Percentiles rank a stretch among this genome's conserved stretches.
These are phyloP conservation scores for Coelastrella sp. DNA, from an alignment of 139 green algal species.

Conservation along the genomic window DNA sequence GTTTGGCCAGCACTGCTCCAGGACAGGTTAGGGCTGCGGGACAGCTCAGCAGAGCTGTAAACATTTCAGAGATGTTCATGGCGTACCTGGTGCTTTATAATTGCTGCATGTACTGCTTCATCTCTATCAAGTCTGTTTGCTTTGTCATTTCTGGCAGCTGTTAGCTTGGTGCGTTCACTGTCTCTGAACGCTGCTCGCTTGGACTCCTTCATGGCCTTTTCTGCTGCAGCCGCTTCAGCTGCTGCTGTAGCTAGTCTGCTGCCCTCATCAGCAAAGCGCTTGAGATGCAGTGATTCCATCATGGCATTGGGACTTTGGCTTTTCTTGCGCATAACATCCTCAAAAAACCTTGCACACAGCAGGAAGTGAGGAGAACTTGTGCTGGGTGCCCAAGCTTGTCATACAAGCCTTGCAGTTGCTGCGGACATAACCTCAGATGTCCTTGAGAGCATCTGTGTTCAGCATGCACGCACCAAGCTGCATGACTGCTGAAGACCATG, in stretches of 20 bases:
- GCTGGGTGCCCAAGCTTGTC: too few relatives aligned
- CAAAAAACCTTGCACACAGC: constrained; percentile 65
- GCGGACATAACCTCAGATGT: too few relatives aligned
- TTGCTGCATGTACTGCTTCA: constrained; percentile 59
- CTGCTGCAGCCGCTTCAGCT: constrained; percentile 32
- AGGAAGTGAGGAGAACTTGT: too few relatives aligned
- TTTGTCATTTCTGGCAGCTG: constrained; percentile 48
- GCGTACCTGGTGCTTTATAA: constrained; percentile 65
- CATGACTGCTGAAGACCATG: too few relatives aligned
- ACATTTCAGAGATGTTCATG: neutral
- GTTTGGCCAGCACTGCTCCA: too few relatives aligned
- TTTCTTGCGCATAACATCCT: constrained; percentile 67
- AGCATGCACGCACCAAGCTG: too few relatives aligned
- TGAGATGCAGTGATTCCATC: constrained; percentile 73
- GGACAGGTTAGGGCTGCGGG: too few relatives aligned
- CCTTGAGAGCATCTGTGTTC: too few relatives aligned
- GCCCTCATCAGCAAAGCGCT: constrained; percentile 59
- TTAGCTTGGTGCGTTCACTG: neutral
- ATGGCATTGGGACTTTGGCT: constrained; percentile 67
- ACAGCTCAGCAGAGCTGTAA: too few relatives aligned
- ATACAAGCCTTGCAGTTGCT: too few relatives aligned
- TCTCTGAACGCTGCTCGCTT: neutral
- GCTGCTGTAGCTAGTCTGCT: constrained; percentile 39
- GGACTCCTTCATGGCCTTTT: constrained; percentile 5
- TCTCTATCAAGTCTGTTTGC: constrained; percentile 58